Conservation (phyloP, 768 basidiomycete species). For the Pleurotus citrinopileatus region DNA sequence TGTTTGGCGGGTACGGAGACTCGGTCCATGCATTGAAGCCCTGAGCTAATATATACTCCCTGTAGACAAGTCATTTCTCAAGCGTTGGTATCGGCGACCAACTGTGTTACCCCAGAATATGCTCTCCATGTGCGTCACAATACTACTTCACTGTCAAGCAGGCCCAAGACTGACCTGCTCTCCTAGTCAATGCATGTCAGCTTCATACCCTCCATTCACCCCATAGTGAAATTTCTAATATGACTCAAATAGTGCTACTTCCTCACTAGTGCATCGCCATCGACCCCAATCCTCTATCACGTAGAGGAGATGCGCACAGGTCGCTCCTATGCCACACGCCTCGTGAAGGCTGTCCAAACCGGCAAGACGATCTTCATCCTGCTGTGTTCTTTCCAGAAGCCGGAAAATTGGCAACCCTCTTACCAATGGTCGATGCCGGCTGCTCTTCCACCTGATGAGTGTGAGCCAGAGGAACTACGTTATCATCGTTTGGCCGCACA, state of each 20-base stretch:
- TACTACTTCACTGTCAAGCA: not conserved
- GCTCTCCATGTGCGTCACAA: conserved; percentile 67
- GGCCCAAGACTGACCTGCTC: conserved; percentile 8
- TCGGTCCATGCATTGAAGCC: not conserved
- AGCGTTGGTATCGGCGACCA: conserved; percentile 78
- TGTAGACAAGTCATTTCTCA: conserved; percentile 79
- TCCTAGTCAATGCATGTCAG: conserved; percentile 18
- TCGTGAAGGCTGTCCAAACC: conserved; percentile 57
- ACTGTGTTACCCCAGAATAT: conserved; percentile 62
- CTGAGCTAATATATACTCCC: conserved; percentile 11
- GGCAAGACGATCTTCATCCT: conserved; percentile 52
- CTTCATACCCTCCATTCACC: not conserved
- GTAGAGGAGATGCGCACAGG: conserved; percentile 78
- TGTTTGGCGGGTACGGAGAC: conserved; percentile 66
- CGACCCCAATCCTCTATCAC: conserved; percentile 73
- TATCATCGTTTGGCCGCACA: conserved; percentile 28
- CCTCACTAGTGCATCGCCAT: conserved; percentile 67
- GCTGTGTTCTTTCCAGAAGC: conserved; percentile 79
- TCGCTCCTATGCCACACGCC: conserved; percentile 67
- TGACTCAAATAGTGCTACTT: conserved; percentile 67
- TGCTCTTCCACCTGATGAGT: conserved; percentile 59
- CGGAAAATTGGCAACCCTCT: conserved; percentile 71
- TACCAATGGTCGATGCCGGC: conserved; percentile 69
- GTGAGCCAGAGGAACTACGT: conserved; percentile 53
- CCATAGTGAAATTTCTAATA: conserved; percentile 7